Conservation (phyloP, 441 rosid genomes). For the Francoa sonchifolia region DNA sequence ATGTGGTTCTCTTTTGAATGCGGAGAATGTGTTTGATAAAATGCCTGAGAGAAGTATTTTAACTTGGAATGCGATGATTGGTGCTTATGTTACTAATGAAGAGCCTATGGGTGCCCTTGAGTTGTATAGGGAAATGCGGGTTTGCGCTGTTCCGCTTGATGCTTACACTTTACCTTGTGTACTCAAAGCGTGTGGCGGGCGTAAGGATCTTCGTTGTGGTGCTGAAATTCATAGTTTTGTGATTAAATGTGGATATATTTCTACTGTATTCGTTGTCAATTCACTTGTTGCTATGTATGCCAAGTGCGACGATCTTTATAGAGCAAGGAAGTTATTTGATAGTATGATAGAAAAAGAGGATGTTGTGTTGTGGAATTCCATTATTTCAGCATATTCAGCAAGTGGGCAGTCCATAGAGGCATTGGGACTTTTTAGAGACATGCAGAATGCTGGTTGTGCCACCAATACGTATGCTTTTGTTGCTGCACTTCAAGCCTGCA, state of each 20-base stretch:
- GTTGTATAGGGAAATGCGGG: constrained; percentile 38
- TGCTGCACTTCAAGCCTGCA: constrained; percentile 65
- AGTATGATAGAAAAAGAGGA: constrained; percentile 32
- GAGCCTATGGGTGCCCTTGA: constrained; percentile 34
- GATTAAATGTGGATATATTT: constrained; percentile 34
- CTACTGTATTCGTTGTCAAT: constrained; percentile 39
- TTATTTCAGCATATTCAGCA: constrained; percentile 47
- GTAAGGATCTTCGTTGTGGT: constrained; percentile 31
- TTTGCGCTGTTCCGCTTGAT: constrained; percentile 35
- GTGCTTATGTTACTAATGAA: constrained; percentile 44
- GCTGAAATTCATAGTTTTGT: constrained; percentile 54
- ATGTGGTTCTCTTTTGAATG: constrained; percentile 39
- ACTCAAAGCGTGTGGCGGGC: constrained; percentile 46
- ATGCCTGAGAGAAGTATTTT: constrained; percentile 45
- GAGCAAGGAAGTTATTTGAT: constrained; percentile 54
- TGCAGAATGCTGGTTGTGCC: constrained; percentile 36
- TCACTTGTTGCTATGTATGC: constrained; percentile 75
- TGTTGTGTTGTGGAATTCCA: constrained; percentile 73
- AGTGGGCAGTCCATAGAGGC: constrained; percentile 43
- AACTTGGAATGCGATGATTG: constrained; percentile 74
- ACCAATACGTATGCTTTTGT: constrained; percentile 42
- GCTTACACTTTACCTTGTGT: constrained; percentile 44
- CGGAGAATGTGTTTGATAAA: constrained; percentile 52
- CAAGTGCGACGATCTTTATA: constrained; percentile 43
- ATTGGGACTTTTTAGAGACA: constrained; percentile 42